Evolutionary conservation across 208 protist species (phyloP), one percentile per base, ranked within the genome.

Genomic region (Trichomonas tenax): DNA sequence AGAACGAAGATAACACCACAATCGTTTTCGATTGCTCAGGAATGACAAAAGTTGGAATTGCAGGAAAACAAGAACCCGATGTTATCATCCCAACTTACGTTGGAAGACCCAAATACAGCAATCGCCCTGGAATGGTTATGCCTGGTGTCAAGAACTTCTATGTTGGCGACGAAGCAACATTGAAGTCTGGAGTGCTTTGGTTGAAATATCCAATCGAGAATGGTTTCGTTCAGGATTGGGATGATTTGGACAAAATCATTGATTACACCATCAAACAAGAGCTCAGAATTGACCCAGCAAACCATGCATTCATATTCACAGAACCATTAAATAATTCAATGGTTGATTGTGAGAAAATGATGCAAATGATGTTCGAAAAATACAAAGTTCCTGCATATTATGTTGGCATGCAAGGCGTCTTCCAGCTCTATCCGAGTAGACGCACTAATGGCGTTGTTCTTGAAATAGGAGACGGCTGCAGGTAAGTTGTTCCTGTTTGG

Each of bases 231-330:
- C 99, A 98, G 96, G 99, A 99, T 97, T 99, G 98, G 98, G 98
- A 99, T 96, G 98, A 99, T 97, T 99, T 99, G 98, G 98, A 99
- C 97, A 99, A 99, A 97, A 96, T 97, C 95, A 99, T 98, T 98
- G 98, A 99, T 97, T 98, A 99, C 97, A 99, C 98, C 96, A 99
- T 99, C 97, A 99, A 99, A 97, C 99, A 99, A 97, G 98, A 99
- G 97, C 98, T 99, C 40, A 98, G 98, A 88, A 98, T 99, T 23
- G 98, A 98, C 81, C 98, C 99, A 23, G 98, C 99, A 96, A 15
- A 86, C 10, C 0, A 41, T 41, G 31, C 81, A 41, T 17, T 86
- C 11, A 34, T 86, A 23, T 21, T 86, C 11, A 86, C 81, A 17
- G n/a, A 41, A 41, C 11, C 81, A 41, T 3, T 14, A 34, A 1